Evolutionary conservation across 805 yeast species (phyloP), one percentile per base, ranked within the genome.

Genomic region (Nakazawaea ernobii): DNA sequence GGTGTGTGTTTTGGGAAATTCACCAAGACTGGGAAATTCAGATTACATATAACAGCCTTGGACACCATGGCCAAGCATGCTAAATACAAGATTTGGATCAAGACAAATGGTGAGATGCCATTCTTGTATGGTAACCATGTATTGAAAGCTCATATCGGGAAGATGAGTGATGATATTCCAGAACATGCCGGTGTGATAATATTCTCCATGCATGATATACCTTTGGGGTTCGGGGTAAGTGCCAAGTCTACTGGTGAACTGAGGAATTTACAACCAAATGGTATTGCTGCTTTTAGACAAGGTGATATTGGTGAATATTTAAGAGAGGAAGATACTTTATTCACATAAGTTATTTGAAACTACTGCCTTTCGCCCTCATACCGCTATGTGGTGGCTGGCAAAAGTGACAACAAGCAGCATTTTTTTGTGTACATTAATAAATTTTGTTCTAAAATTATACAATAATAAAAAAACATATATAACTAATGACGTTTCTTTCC

Each of bases 81-180:
- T 43, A 87, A 86, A 65, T 90, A 84, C 70, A 94, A 92, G 69
- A 74, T 94, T 36, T 94, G 99, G 99, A 88, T 94, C 67, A 94
- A 94, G 66, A 82, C 81, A 44, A 94, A 94, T 62, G 99, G 99
- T 58, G 99, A 94, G 68, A 94, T 94, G 99, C 98, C 99, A 11
- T 94, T 85, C 63, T 69, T 94, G 54, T 94, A 94, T 59, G 99
- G 99, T 33, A 94, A 94, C 70, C 96, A 94, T 65, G 92, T 92
- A 27, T 74, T 94, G 56, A 94, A 94, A 64, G 99, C 99, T 4
- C 99, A 94, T 63, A 76, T 94, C 48, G 99, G 99, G 32, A 84
- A 90, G 59, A 89, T 94, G 86, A 86, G 95, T 47, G 99, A 94
- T 56, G 98, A 94, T 62, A 87, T 94, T 48, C 98, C 98, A 29